Evolutionary conservation across 768 basidiomycete genomes (phyloP), one percentile per base, ranked within the genome.

Genomic region (Sarcodon aspratus): DNA sequence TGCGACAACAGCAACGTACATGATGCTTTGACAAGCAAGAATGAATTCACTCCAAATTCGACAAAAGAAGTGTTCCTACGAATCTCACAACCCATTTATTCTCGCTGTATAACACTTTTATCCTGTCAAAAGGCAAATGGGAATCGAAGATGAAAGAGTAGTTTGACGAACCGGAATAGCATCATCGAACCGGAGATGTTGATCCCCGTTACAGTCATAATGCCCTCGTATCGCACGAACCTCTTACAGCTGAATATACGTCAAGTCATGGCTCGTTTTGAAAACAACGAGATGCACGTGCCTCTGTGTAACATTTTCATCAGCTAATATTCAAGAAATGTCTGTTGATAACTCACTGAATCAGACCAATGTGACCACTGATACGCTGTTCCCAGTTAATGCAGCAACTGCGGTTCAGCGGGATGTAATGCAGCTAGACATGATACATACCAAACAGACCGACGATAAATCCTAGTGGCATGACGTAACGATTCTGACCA

Each of bases 401-500:
- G n/a, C n/a, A n/a, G n/a, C n/a, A n/a, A n/a, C n/a, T n/a, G n/a
- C n/a, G n/a, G n/a, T n/a, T n/a, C n/a, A n/a, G n/a, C n/a, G n/a
- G n/a, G n/a, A n/a, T n/a, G n/a, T n/a, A n/a, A n/a, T n/a, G n/a
- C n/a, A n/a, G n/a, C n/a, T n/a, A n/a, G n/a, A n/a, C n/a, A n/a
- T n/a, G n/a, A n/a, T n/a, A 42, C 55, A 12, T 18, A 63, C 61
- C 63, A 21, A 50, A 61, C 0, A 80, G 56, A 50, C 80, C 79
- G 43, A 80, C 58, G 13, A 80, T 71, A 56, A 82, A 82, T 1
- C 75, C 77, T 1, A 81, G 61, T 0, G 80, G 80, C 0, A 76
- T 80, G 17, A 82, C 61, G 54, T 82, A 82, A 21, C 80, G 74
- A 54, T 82, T 82, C 79, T 82, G 46, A n/a, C 35, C 36, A 17